phyloP scores from a whole-genome alignment of 371 early-diverging fungal genomes.

The Syncephalis plumigaleata region DNA sequence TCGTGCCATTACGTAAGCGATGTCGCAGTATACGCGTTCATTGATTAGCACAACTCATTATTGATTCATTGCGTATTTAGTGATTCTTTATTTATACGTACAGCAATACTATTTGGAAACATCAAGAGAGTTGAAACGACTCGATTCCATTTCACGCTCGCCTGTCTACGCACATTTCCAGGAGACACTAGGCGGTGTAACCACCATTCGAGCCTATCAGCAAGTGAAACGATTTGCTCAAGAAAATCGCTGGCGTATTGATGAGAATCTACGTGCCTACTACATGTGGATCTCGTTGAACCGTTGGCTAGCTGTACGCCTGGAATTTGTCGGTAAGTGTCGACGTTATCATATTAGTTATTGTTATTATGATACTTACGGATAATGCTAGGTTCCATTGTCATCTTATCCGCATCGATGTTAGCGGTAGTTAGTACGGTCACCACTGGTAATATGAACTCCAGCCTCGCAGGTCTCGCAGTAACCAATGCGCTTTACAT shows the following conservation, averaged over 20 bases:
- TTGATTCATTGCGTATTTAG: conserved; percentile 4
- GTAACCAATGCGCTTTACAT: conserved; percentile 74
- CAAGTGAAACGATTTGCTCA: conserved; percentile 47
- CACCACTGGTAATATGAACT: conserved; percentile 25
- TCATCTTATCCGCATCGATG: conserved; percentile 41
- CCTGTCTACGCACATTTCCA: conserved; percentile 75
- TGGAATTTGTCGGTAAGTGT: conserved; percentile 33
- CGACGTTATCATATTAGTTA: conserved; percentile 18
- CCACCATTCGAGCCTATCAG: conserved; percentile 72
- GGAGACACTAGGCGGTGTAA: conserved; percentile 53
- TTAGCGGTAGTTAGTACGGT: conserved; percentile 38
- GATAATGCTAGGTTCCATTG: conserved; percentile 24
- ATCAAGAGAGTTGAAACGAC: conserved; percentile 59
- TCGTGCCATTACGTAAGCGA: conserved; percentile 27
- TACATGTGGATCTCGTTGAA: conserved; percentile 63
- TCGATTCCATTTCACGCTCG: conserved; percentile 63
- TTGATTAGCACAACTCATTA: not conserved
- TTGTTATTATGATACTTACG: conserved; percentile 10
- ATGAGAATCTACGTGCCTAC: conserved; percentile 62
- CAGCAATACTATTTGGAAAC: conserved; percentile 52
- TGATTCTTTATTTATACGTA: conserved; percentile 37
- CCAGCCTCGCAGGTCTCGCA: conserved; percentile 67
- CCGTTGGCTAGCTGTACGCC: conserved; percentile 83
- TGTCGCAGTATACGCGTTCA: not conserved
- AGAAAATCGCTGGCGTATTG: conserved; percentile 55